Evolutionary conservation across 2,329 filamentous ascomycete species (phyloP), one percentile per base, ranked within the genome.

Genomic region (Samsoniella hepiali): DNA sequence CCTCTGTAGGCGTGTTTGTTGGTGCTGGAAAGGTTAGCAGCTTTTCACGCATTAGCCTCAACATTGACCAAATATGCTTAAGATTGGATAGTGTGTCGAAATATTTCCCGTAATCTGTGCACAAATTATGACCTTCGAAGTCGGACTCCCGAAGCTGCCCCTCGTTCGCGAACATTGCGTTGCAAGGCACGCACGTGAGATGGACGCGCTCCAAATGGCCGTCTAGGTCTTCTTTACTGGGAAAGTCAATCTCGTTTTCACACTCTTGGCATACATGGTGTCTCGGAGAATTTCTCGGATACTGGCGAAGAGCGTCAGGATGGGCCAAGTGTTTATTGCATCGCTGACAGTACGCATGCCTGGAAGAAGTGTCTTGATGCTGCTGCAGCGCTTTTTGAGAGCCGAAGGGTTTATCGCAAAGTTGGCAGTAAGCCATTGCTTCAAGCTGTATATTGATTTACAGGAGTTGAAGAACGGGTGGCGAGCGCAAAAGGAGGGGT

Each of bases 21-120:
- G 47, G 42, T 71, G 70, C 70, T 72, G 34, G 3, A 27, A 7
- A 13, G 3, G 42, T 58, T 40, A 58, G 38, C 13, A 13, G n/a
- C 54, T 7, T 53, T 22, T 29, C n/a, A 4, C 40, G 5, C 11
- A 40, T 5, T 13, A 22, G 31, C 49, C 38, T 8, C 7, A 36
- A 38, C 22, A 32, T n/a, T 27, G 36, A 44, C 17, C 66, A 5
- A 9, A 67, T 66, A 22, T 69, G 63, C 1, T 65, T 15, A 1
- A 67, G 53, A 56, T 70, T 67, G 0, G 65, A 69, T 1, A 31
- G 40, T 1, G 61, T 66, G 9, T 0, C 6, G 9, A 67, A 68
- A 22, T 36, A 63, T 2, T 32, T 10, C 5, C 9, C 10, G n/a
- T 69, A 70, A 0, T n/a, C 45, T 1, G 15, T 10, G 58, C 69